Conservation (phyloP, 768 basidiomycete genomes). For the Harrya chromipes region DNA sequence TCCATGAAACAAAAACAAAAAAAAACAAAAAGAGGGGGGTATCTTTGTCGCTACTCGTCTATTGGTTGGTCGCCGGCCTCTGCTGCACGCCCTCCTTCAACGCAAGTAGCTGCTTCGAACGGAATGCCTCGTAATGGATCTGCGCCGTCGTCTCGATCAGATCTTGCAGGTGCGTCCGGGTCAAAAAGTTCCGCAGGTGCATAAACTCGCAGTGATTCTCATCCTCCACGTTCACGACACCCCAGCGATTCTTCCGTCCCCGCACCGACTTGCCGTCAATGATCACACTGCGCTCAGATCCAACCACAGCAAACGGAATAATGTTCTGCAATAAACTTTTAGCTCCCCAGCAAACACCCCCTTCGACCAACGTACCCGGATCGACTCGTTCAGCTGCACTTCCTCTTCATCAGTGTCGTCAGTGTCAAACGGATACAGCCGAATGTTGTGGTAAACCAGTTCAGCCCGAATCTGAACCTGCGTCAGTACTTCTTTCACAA, state of each 20-base stretch:
- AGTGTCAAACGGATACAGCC: constrained; percentile 94
- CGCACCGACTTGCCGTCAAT: constrained; percentile 95
- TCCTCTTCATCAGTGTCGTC: constrained; percentile 96
- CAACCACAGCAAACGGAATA: constrained; percentile 96
- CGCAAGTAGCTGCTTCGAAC: constrained; percentile 95
- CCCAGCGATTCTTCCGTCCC: constrained; percentile 97
- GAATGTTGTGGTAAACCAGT: constrained; percentile 86
- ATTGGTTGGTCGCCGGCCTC: constrained; percentile 46
- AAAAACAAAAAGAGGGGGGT: constrained; percentile 10
- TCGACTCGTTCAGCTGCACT: constrained; percentile 80
- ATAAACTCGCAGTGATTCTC: constrained; percentile 97
- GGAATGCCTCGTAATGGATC: constrained; percentile 99
- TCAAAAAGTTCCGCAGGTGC: constrained; percentile 95
- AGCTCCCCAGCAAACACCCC: neutral
- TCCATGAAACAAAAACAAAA: neutral
- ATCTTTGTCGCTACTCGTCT: constrained; percentile 11
- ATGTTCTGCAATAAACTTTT: constrained; percentile 57
- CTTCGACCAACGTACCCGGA: constrained; percentile 61
- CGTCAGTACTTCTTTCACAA: constrained; percentile 6
- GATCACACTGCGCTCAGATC: constrained; percentile 94
- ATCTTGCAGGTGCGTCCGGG: constrained; percentile 95
- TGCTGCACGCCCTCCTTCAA: constrained; percentile 92
- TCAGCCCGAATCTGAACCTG: constrained; percentile 84
- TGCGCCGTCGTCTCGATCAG: constrained; percentile 98
- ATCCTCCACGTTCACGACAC: constrained; percentile 97